Evolutionary conservation across 2,329 filamentous ascomycete species (phyloP).

Genomic region (Alternaria arborescens): DNA sequence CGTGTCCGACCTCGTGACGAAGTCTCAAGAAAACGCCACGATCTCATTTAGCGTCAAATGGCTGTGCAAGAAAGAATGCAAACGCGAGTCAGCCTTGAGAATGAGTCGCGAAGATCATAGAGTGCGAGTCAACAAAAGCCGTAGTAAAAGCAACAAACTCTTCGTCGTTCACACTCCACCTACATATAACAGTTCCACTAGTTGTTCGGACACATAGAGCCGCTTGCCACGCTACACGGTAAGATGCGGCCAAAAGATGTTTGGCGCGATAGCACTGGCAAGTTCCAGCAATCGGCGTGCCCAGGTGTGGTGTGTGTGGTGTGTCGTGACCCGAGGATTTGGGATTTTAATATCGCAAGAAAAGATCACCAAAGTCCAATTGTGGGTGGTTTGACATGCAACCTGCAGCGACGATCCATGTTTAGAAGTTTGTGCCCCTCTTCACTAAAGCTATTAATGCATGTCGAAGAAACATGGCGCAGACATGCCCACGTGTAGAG

Average conservation of each 20-base stretch:
- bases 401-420: conserved; percentile 2
- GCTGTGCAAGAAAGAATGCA: neutral
- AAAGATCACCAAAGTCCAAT: neutral
- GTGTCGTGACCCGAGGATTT: neutral
- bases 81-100: neutral
- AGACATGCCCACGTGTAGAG: conserved; percentile 1
- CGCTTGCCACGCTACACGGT: neutral
- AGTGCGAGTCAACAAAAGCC: neutral
- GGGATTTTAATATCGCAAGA: neutral
- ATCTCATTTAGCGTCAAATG: neutral
- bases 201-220: neutral
- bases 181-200: neutral
- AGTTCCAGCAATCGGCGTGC: neutral
- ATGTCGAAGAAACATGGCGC: conserved; percentile 1
- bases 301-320: neutral
- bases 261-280: neutral
- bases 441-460: conserved; percentile 1
- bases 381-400: neutral
- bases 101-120: neutral
- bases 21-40: neutral
- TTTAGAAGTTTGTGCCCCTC: neutral
- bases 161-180: neutral
- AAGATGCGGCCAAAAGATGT: neutral
- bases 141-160: neutral
- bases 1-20: neutral